These are phyloP conservation scores for Vachellia collinsii DNA, from an alignment of 306 rosid species.

Conservation along the genomic window DNA sequence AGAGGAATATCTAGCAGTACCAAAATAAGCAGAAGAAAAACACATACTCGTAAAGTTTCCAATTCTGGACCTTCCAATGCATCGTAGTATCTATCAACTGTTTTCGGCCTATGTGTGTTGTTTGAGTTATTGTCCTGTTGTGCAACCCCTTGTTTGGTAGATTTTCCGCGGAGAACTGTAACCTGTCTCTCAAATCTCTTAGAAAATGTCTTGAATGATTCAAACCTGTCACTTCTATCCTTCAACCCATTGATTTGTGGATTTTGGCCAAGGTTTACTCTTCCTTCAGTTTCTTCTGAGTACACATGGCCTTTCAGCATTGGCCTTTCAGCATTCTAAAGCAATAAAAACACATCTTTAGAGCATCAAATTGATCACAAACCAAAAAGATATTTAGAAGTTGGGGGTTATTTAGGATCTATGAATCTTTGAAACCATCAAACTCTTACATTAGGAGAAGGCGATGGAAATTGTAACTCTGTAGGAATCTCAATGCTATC, in stretches of 20 bases:
- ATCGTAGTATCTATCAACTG: conserved; percentile 58
- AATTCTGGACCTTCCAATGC: conserved; percentile 50
- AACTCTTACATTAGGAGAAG: conserved; percentile 49
- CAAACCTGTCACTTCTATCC: conserved; percentile 44
- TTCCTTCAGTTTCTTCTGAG: conserved; percentile 26
- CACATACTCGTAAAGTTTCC: conserved; percentile 63
- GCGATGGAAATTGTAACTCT: conserved; percentile 36
- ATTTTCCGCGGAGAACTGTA: conserved; percentile 50
- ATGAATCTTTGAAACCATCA: conserved; percentile 11
- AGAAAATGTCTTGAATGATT: conserved; percentile 74
- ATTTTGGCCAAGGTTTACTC: conserved; percentile 24
- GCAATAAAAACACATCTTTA: background rate
- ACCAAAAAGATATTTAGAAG: background rate
- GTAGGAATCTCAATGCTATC: conserved; percentile 27
- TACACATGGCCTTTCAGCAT: conserved; percentile 38
- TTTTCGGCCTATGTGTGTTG: conserved; percentile 39
- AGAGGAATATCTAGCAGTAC: background rate
- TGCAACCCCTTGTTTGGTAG: conserved; percentile 13
- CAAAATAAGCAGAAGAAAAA: background rate
- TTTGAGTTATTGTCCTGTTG: conserved; percentile 37
- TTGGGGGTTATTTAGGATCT: too few relatives aligned
- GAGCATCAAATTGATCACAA: background rate
- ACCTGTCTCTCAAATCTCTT: conserved; percentile 63
- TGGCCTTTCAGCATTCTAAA: conserved; percentile 36
- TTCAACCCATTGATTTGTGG: conserved; percentile 17